A percentile compares a stretch with the other conserved stretches of the same genome.
Conservation (phyloP, 371 early-diverging fungal genomes). For the Apophysomyces ossiformis region DNA sequence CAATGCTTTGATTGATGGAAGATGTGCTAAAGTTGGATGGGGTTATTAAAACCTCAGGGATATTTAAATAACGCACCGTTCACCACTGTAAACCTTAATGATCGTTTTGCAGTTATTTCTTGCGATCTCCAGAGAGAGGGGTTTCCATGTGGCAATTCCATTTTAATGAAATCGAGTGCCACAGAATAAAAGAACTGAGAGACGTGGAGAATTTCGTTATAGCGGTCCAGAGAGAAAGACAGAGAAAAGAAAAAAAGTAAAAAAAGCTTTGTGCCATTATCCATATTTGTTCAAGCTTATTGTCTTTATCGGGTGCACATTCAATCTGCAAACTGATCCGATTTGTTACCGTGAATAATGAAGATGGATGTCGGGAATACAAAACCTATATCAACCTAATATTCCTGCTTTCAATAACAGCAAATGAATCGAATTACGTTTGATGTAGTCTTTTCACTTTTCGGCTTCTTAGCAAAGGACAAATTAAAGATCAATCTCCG, state of each 20-base stretch:
- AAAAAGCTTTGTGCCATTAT: background rate
- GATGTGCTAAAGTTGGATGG: too few species aligned
- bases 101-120: too few species aligned
- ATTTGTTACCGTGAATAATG: conserved; percentile 4
- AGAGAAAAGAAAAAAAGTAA: background rate
- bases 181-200: background rate
- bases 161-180: background rate
- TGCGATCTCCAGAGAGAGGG: too few species aligned
- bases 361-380: background rate
- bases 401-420: background rate
- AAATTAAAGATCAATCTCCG: conserved; percentile 9
- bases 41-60: too few species aligned
- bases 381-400: background rate
- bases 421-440: background rate
- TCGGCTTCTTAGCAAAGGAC: background rate
- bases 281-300: background rate
- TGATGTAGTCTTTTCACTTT: background rate
- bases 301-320: conserved; percentile 1
- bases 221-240: background rate
- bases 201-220: background rate
- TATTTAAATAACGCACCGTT: too few species aligned
- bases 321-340: background rate
- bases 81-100: too few species aligned
- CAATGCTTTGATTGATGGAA: too few species aligned
- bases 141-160: background rate